A percentile compares a stretch with the other conserved stretches of the same genome.
Conservation (phyloP, 306 rosid species). For the Lupinus albus region DNA sequence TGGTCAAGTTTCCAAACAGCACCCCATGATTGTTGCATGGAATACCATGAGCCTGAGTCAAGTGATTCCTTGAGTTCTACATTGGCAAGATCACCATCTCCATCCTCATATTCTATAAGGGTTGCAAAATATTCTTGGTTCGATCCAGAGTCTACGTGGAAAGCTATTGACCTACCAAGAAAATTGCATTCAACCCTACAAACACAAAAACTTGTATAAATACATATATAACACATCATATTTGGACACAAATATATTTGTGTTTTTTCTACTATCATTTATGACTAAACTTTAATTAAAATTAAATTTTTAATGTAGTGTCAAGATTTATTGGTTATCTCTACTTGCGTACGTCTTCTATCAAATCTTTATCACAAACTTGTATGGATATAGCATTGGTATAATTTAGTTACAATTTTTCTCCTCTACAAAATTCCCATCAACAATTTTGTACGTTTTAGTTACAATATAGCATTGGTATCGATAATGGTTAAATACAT, state of each 20-base stretch:
- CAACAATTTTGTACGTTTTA: background rate
- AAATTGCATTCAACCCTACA: conserved; percentile 62
- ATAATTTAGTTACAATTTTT: no score
- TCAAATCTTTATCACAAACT: no score
- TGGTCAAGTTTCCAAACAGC: conserved; percentile 67
- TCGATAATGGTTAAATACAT: no score
- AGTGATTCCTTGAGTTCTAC: conserved; percentile 62
- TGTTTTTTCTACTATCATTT: no score
- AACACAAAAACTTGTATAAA: no score
- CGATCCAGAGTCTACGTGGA: conserved; percentile 63
- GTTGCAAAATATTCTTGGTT: conserved; percentile 60
- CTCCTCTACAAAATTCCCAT: conserved; percentile 40
- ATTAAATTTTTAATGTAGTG: no score
- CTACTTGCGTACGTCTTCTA: no score
- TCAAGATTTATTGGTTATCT: no score
- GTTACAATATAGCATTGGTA: background rate
- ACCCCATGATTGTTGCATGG: conserved; percentile 75
- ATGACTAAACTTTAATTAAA: no score
- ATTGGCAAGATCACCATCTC: conserved; percentile 57
- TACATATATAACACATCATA: no score
- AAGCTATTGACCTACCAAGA: conserved; percentile 50
- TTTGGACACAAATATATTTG: no score
- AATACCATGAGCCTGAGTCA: conserved; percentile 52
- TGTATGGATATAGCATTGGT: no score
- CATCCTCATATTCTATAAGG: conserved; percentile 57